Conservation (phyloP, 2,329 filamentous ascomycete genomes). For the Alternaria brassicae region DNA sequence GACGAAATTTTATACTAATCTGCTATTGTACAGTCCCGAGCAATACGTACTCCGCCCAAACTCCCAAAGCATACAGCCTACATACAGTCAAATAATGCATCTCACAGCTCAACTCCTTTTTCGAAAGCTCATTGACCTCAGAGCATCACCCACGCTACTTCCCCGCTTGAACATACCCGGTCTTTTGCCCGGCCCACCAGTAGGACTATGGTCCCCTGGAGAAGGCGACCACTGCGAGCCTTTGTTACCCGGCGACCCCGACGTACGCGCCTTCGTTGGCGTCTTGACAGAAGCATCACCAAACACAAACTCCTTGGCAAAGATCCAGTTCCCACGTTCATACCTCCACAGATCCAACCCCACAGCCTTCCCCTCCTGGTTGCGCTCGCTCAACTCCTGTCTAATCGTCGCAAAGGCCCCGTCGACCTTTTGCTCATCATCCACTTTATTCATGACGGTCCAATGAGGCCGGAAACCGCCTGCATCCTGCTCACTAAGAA, state of each 20-base stretch:
- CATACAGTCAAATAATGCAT: not conserved
- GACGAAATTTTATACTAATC: not conserved
- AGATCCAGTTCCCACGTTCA: slow-evolving; percentile 52
- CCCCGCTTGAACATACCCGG: slow-evolving; percentile 26
- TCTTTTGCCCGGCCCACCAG: slow-evolving; percentile 12
- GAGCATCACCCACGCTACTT: slow-evolving; percentile 22
- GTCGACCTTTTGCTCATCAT: slow-evolving; percentile 49
- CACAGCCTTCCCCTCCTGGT: slow-evolving; percentile 44
- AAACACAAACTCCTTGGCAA: slow-evolving; percentile 49
- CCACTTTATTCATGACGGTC: slow-evolving; percentile 58
- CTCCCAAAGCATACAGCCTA: not conserved
- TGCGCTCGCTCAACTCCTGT: slow-evolving; percentile 39
- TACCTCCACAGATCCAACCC: slow-evolving; percentile 55
- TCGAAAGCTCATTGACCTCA: slow-evolving; percentile 25
- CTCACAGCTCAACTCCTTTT: slow-evolving; percentile 15
- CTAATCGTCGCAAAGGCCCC: slow-evolving; percentile 48
- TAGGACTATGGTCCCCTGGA: slow-evolving; percentile 2
- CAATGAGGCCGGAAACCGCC: slow-evolving; percentile 52
- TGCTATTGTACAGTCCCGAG: not conserved
- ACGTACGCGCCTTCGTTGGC: not conserved
- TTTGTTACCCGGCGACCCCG: not conserved
- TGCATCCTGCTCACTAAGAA: slow-evolving; percentile 54
- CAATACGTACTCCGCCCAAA: not conserved
- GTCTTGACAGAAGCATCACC: slow-evolving; percentile 3
- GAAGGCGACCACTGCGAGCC: slow-evolving; percentile 5